phyloP scores from a whole-genome alignment of 345 rosid genomes.

The Populus alba region DNA sequence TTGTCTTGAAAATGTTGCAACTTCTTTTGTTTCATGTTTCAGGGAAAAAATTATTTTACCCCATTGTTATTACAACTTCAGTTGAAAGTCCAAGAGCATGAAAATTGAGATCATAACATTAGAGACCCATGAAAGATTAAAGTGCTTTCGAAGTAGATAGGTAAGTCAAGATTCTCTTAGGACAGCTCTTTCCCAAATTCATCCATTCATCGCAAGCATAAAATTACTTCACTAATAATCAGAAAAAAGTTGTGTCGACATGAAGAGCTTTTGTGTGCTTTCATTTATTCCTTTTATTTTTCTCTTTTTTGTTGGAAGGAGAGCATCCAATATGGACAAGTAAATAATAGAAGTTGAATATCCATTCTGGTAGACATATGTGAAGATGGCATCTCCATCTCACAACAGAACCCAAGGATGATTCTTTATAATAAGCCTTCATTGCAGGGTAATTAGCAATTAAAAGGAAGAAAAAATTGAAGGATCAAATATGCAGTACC shows the following conservation, averaged over 20 bases:
- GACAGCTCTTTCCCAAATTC: neutral
- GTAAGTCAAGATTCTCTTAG: neutral
- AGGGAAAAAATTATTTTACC: neutral
- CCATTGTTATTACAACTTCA: neutral
- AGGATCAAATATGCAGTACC: conserved; percentile 41
- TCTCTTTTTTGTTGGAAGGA: neutral
- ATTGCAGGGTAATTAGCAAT: neutral
- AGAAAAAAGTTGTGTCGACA: neutral
- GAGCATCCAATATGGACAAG: neutral
- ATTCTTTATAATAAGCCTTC: neutral
- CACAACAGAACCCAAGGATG: conserved; percentile 1
- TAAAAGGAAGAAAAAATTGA: neutral
- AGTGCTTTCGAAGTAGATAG: neutral
- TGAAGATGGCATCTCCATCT: conserved; percentile 9
- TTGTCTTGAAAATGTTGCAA: neutral
- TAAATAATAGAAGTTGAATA: neutral
- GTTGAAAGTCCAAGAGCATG: neutral
- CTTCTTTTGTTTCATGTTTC: neutral
- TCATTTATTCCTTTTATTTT: neutral
- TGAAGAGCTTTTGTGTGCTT: neutral
- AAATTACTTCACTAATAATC: neutral
- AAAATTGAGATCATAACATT: neutral
- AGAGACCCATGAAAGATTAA: neutral
- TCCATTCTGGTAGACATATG: neutral
- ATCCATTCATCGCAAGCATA: neutral